Conservation (phyloP, 2,329 filamentous ascomycete genomes). For the Hymenoscyphus fructigenus region DNA sequence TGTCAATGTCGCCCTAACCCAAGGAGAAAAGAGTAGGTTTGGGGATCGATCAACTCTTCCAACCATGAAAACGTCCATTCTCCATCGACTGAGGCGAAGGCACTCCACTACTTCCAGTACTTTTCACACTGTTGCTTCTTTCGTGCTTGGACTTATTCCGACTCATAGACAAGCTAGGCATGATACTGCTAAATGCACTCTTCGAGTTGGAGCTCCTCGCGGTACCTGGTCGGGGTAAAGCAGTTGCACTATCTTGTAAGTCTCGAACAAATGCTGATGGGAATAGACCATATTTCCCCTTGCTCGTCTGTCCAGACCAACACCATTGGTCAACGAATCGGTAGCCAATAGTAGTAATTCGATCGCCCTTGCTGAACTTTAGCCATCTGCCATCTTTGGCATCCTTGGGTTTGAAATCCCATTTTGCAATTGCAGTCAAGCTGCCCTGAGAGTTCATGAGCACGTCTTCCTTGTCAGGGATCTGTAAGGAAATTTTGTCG, state of each 20-base stretch:
- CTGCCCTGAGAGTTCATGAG: slow-evolving; percentile 31
- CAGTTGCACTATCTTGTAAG: slow-evolving; percentile 16
- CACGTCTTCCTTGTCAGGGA: slow-evolving; percentile 29
- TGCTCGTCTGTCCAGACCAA: slow-evolving; percentile 32
- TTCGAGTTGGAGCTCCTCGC: slow-evolving; percentile 8
- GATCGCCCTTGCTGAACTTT: slow-evolving; percentile 34
- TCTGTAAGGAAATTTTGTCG: slow-evolving; percentile 25
- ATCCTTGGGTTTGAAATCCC: slow-evolving; percentile 37
- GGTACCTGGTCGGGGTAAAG: not conserved
- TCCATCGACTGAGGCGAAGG: not conserved
- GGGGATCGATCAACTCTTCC: not conserved
- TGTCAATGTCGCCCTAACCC: no score
- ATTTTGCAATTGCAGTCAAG: slow-evolving; percentile 30
- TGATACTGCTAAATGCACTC: slow-evolving; percentile 11
- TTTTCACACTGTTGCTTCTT: slow-evolving; percentile 16
- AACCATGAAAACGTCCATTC: not conserved
- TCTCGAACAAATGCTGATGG: slow-evolving; percentile 32
- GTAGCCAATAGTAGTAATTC: slow-evolving; percentile 31
- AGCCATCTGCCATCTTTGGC: slow-evolving; percentile 34
- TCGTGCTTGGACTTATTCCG: slow-evolving; percentile 18
- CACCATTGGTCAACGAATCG: slow-evolving; percentile 35
- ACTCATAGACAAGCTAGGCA: slow-evolving; percentile 10
- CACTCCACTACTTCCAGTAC: slow-evolving; percentile 10
- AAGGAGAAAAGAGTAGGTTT: not conserved
- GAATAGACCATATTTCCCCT: slow-evolving; percentile 36